Base-by-base conservation (phyloP, 768 basidiomycete genomes). In the Pleurotus sapidus region DNA sequence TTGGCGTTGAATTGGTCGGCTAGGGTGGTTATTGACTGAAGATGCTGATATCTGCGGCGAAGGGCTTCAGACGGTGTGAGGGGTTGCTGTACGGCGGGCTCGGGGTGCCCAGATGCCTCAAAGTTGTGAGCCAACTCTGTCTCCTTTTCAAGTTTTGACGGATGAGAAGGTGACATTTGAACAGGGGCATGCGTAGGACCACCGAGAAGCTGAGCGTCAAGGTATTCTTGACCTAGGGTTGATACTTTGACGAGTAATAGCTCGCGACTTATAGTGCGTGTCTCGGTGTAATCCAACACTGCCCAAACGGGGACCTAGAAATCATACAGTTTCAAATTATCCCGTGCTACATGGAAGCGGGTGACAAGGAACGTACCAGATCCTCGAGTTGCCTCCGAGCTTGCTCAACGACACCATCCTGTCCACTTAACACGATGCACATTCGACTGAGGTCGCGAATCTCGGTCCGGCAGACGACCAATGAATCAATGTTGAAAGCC, bases 401-500 rank as follows among this genome's bases (percentile, higher is more conserved):
- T 71, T 99, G 97, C 74, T 98, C 97, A 53, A 99, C 90, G 45
- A 98, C 95, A 57, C 93, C 93, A 66, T 99, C 97, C 71, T 99
- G 97, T 0, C 97, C 97, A 57, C 86, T 88, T 48, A 99, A 80
- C 62, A 98, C 95, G 71, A 99, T 93, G 68, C 93, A 97, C 97
- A 99, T 99, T 42, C 97, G 85, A 77, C 89, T 92, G 50, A 98
- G 78, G 77, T 99, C 97, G 57, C 93, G 87, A 61, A 98, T 93
- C 74, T 98, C 97, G 38, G 97, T 99, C 54, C 91, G 84, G 74
- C 97, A 99, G 23, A 99, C 97, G 65, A 99, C 97, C 60, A 99
- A 79, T 4, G 96, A 98, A 74, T 99, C 96, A 70, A 96, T 92
- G 78, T 99, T 99, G n/a, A 81, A 99, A 97, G 3, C 97, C 97